Base-by-base conservation (phyloP, 2,329 filamentous ascomycete genomes). In the Blastomyces silverae region DNA sequence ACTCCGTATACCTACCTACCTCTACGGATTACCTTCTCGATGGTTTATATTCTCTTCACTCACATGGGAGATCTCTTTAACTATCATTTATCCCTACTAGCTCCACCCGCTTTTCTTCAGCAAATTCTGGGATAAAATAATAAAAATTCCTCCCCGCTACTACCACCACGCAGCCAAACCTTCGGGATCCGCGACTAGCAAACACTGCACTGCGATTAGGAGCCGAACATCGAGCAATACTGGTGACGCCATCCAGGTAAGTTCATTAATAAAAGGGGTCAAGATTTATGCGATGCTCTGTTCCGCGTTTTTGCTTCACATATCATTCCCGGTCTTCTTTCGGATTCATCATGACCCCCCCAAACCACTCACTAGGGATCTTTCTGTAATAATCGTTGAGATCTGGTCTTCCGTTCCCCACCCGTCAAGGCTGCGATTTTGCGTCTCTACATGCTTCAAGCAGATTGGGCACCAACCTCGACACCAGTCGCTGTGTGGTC, bases 391-490 rank as follows among this genome's bases (percentile, higher is more conserved):
- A 55, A 17, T 34, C 28, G 15, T 1, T 34, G 17, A 57, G 55
- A 57, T 39, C 55, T 57, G 28, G 20, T 13, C 10, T 57, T 39
- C 37, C 10, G 15, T 39, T 60, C 44, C 34, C n/a, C 10, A 1
- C 48, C 22, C 22, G 13, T 52, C 48, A 25, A 28, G 48, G 22
- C 25, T 61, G 7, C 22, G 39, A 42, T 57, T 57, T 17, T 50
- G 57, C 42, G 22, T 63, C 46, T 37, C 63, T 17, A 22, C 20
- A 17, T 50, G 13, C 31, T 15, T 58, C 58, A 28, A 55, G 42
- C n/a, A 39, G 28, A 65, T 62, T 65, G 64, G 64, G 64, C 64
- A 65, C 17, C 59, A 62, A 62, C 57, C 57, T 46, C 34, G 39
- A 62, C 25, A 46, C 62, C 17, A 20, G 56, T 10, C 57, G 20